phyloP scores from a whole-genome alignment of 768 basidiomycete genomes.

The Termitomyces sp. region DNA sequence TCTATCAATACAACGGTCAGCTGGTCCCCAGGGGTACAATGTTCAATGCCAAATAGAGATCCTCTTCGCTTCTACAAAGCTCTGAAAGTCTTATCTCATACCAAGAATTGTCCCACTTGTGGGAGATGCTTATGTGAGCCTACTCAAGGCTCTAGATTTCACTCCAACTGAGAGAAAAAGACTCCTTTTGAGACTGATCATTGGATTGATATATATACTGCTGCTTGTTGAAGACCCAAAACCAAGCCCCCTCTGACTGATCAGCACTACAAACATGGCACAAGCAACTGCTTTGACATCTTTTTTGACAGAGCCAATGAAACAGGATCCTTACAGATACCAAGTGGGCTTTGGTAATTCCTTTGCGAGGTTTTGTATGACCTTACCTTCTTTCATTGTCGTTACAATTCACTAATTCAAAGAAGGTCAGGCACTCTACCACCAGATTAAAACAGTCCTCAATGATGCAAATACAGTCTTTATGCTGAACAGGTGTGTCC shows the following conservation, averaged over 20 bases:
- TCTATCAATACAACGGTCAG: too few relatives aligned
- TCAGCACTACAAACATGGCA: constrained; percentile 5
- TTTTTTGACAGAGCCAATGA: constrained; percentile 31
- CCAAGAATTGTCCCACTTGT: too few relatives aligned
- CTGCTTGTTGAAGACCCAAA: neutral
- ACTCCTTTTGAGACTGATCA: neutral
- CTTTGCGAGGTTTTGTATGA: constrained; percentile 54
- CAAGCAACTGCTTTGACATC: constrained; percentile 37
- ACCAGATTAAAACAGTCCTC: constrained; percentile 55
- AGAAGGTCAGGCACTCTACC: constrained; percentile 54
- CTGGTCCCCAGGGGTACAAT: neutral
- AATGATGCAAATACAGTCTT: constrained; percentile 59
- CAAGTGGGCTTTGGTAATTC: constrained; percentile 57
- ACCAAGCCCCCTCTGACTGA: neutral
- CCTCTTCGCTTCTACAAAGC: neutral
- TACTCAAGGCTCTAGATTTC: neutral
- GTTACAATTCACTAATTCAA: neutral
- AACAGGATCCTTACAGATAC: constrained; percentile 52
- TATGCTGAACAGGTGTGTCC: constrained; percentile 50
- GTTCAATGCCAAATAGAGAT: neutral
- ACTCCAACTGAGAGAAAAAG: neutral
- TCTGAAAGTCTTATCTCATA: too few relatives aligned
- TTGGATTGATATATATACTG: neutral
- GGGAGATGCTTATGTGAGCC: too few relatives aligned
- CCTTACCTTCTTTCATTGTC: neutral